Evolutionary conservation across 225 moss, liverwort and hornwort species (phyloP).

Genomic region (Straminergon stramineum): DNA sequence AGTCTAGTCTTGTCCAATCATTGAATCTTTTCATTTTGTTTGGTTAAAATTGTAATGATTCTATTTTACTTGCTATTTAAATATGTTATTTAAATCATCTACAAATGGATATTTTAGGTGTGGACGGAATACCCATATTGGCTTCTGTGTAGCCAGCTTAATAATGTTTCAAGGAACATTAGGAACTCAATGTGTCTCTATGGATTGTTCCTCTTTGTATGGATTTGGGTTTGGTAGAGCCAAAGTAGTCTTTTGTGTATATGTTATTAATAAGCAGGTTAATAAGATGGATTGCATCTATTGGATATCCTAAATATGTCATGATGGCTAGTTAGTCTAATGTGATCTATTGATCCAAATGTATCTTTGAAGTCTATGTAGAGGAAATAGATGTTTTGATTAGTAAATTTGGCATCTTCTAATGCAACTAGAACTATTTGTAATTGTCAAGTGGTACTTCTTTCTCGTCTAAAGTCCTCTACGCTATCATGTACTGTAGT

Average conservation of each 20-base stretch:
- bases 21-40: neutral
- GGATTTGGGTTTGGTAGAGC: neutral
- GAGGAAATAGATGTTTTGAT: neutral
- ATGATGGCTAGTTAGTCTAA: neutral
- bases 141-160: neutral
- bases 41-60: neutral
- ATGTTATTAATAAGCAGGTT: too few relatives aligned
- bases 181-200: neutral
- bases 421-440: neutral
- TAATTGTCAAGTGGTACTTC: neutral
- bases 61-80: too few relatives aligned
- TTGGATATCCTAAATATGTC: fast-evolving
- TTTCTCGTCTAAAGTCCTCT: neutral
- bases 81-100: too few relatives aligned
- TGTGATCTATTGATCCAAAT: too few relatives aligned
- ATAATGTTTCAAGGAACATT: neutral
- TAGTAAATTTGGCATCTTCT: neutral
- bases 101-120: neutral
- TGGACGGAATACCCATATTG: fast-evolving
- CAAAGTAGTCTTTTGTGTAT: neutral
- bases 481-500: neutral
- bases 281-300: neutral
- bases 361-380: neutral
- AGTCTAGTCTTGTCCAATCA: neutral
- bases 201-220: neutral